phyloP scores from a whole-genome alignment of 345 rosid genomes.

The Triadica sebifera region DNA sequence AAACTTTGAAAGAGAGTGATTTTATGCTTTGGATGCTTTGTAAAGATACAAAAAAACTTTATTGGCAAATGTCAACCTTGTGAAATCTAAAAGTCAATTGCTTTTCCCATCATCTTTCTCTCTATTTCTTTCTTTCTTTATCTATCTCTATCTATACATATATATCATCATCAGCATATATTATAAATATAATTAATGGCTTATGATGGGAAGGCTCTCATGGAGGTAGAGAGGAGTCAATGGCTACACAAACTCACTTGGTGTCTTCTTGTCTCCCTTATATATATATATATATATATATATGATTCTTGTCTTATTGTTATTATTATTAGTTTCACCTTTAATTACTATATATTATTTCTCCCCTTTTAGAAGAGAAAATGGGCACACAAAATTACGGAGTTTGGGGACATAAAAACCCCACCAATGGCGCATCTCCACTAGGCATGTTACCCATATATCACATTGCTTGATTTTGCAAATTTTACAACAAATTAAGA shows the following conservation, averaged over 20 bases:
- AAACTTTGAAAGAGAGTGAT: conserved; percentile 11
- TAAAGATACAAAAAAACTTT: conserved; percentile 23
- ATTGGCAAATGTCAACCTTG: conserved; percentile 37
- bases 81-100: conserved; percentile 42
- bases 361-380: conserved; percentile 6
- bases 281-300: neutral
- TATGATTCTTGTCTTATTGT: conserved; percentile 15
- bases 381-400: conserved; percentile 2
- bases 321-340: neutral
- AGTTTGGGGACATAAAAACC: conserved; percentile 21
- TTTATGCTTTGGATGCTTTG: conserved; percentile 39
- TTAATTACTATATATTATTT: neutral
- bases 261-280: conserved; percentile 58
- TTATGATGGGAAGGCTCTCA: conserved; percentile 26
- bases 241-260: conserved; percentile 44
- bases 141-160: neutral
- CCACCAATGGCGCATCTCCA: conserved; percentile 30
- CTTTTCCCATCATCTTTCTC: conserved; percentile 26
- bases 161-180: neutral
- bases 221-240: conserved; percentile 34
- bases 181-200: conserved; percentile 28
- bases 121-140: neutral
- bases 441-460: conserved; percentile 24
- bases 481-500: too few relatives aligned
- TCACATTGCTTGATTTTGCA: conserved; percentile 40